phyloP scores from a whole-genome alignment of 1,284 basidiomycete genomes.

The Schizophyllum amplum region DNA sequence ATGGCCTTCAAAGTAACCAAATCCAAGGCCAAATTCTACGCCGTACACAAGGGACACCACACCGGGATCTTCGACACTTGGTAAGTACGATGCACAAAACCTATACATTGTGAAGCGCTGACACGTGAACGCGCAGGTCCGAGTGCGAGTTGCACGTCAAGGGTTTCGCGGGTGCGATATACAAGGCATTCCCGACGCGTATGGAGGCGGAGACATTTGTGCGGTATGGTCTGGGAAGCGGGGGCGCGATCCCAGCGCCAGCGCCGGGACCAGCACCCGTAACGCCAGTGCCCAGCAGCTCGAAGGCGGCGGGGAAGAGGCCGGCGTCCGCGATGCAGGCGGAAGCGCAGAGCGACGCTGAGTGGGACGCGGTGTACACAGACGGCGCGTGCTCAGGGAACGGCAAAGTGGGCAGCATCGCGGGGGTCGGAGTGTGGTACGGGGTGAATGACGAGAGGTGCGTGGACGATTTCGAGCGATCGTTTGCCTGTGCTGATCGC shows the following conservation, averaged over 20 bases:
- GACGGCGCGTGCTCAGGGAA: slow-evolving; percentile 81
- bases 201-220: slow-evolving; percentile 41
- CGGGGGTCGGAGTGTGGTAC: slow-evolving; percentile 78
- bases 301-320: slow-evolving; percentile 1
- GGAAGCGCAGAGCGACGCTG: slow-evolving; percentile 4
- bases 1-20: no score
- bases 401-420: slow-evolving; percentile 48
- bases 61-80: neutral
- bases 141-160: slow-evolving; percentile 55
- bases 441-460: slow-evolving; percentile 53
- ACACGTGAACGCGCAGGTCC: slow-evolving; percentile 29
- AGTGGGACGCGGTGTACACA: slow-evolving; percentile 57
- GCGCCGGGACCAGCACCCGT: slow-evolving; percentile 1
- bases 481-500: neutral
- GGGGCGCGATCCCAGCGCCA: slow-evolving; percentile 1
- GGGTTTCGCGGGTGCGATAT: slow-evolving; percentile 47
- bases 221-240: slow-evolving; percentile 1
- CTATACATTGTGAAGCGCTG: neutral
- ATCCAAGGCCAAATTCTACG: neutral
- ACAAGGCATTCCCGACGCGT: slow-evolving; percentile 51
- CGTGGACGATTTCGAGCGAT: slow-evolving; percentile 4
- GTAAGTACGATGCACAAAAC: neutral
- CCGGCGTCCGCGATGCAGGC: slow-evolving; percentile 18
- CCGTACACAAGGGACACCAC: neutral
- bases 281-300: no score